These are phyloP conservation scores for Coprinellus micaceus DNA, from an alignment of 768 basidiomycete species.

Conservation along the genomic window DNA sequence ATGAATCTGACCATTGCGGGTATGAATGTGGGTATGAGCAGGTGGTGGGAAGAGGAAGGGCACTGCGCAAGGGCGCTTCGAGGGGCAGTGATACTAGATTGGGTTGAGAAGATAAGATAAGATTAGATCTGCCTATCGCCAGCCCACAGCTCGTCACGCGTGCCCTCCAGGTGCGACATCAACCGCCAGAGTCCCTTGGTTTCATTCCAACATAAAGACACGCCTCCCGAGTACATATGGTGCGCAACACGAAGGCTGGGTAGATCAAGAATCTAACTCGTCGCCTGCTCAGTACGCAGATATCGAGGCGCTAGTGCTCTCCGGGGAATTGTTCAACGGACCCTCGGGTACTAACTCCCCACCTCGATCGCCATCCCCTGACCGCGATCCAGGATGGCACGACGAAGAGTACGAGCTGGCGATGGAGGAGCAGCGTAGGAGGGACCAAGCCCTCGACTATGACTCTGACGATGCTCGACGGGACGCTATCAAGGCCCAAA, in stretches of 20 bases:
- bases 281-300: slow-evolving; percentile 16
- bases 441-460: slow-evolving; percentile 39
- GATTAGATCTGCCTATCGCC: not conserved
- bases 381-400: slow-evolving; percentile 47
- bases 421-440: slow-evolving; percentile 30
- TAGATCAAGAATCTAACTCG: not conserved
- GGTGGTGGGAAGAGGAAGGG: not conserved
- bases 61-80: not conserved
- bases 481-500: slow-evolving; percentile 29
- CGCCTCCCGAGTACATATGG: not conserved
- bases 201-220: no score
- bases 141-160: no score
- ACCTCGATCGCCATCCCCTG: slow-evolving; percentile 57
- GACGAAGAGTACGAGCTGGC: slow-evolving; percentile 40
- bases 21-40: not conserved
- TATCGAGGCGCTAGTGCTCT: slow-evolving; percentile 71
- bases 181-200: no score
- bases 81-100: no score
- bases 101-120: not conserved
- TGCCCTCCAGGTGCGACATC: no score
- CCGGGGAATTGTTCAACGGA: slow-evolving; percentile 69
- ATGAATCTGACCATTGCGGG: not conserved
- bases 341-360: slow-evolving; percentile 58
- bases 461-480: slow-evolving; percentile 40
- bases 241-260: not conserved